Percentiles rank a stretch among this genome's conserved stretches.
These are phyloP conservation scores for Saitozyma podzolica DNA, from an alignment of 768 basidiomycete genomes.

Conservation along the genomic window DNA sequence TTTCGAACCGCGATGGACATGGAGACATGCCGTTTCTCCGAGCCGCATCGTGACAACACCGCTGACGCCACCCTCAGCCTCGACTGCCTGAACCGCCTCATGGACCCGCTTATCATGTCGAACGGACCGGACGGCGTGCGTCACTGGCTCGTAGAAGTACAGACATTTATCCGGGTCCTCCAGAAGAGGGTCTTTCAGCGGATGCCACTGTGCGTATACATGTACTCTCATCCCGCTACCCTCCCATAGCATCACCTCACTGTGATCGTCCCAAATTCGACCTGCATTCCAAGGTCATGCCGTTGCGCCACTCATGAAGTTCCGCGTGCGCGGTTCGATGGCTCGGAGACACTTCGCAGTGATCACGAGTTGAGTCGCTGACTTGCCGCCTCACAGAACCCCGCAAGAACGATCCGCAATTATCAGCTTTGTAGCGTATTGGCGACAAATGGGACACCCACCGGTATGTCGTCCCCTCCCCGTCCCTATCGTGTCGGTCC, in stretches of 20 bases:
- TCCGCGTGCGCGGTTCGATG: not conserved
- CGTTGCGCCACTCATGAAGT: not conserved
- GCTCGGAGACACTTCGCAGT: not conserved
- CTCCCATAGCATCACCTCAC: not conserved
- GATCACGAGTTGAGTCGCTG: slow-evolving; percentile 3
- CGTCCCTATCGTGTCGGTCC: not conserved
- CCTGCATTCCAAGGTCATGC: not conserved
- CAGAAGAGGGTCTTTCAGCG: slow-evolving; percentile 36
- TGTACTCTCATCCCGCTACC: not conserved
- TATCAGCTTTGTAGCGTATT: slow-evolving; percentile 34
- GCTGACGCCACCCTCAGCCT: slow-evolving; percentile 18
- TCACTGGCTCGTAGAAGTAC: slow-evolving; percentile 43
- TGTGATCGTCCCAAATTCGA: not conserved
- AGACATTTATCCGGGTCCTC: slow-evolving; percentile 22
- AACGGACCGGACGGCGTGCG: slow-evolving; percentile 24
- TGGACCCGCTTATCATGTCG: slow-evolving; percentile 27
- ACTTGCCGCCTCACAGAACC: slow-evolving; percentile 12
- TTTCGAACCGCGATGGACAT: too few relatives aligned
- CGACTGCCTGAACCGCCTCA: slow-evolving; percentile 34
- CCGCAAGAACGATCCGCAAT: slow-evolving; percentile 27
- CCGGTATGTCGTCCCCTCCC: slow-evolving; percentile 20
- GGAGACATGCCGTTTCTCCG: too few relatives aligned
- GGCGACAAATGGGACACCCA: slow-evolving; percentile 31
- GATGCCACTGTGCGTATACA: slow-evolving; percentile 31
- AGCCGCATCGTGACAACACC: too few relatives aligned